Evolutionary conservation across 176 grass and related monocot species (phyloP), one percentile per base, ranked within the genome.

Genomic region (Triticum monococcum): DNA sequence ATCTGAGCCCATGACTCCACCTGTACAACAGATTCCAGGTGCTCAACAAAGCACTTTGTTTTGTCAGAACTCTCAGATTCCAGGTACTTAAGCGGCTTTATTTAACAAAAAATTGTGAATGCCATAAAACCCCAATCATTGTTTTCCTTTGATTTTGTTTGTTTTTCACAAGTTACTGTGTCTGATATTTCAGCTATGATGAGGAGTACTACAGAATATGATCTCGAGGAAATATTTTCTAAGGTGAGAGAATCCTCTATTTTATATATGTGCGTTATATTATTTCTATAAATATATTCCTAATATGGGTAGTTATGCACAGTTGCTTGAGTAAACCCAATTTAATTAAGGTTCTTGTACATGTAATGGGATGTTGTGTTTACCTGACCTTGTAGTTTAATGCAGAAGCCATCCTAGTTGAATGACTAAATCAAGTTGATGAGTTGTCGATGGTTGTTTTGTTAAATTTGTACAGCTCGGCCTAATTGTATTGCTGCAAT

Each of bases 161-260:
- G 56, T 59, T 23, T 24, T 8, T 22, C 40, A n/a, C 54, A 56
- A 26, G 12, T 25, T 70, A 14, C 3, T 24, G 10, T 57, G 28
- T 31, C 68, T 40, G 6, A 40, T 26, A 60, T 45, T 45, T 77
- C 72, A 88, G 79, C 18, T 59, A 32, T 1, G 5, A 60, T 31
- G 5, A 24, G 1, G 31, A 68, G 17, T 68, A 7, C 62, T 45
- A 50, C 17, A 40, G 71, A 77, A 83, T 52, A 18, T 22, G 62
- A 88, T 23, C 31, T 37, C 35, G 86, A 83, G 36, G 64, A 88
- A 61, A 83, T 78, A 20, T 77, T 70, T 68, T 81, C 77, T 50
- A 24, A 78, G 72, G 86, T 88, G 64, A 70, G 60, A 63, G 46
- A 17, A 17, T 80, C 76, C 5, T 17, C 2, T 72, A 46, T 62